phyloP scores from a whole-genome alignment of 2,329 filamentous ascomycete species.

The Epichloe uncinata region DNA sequence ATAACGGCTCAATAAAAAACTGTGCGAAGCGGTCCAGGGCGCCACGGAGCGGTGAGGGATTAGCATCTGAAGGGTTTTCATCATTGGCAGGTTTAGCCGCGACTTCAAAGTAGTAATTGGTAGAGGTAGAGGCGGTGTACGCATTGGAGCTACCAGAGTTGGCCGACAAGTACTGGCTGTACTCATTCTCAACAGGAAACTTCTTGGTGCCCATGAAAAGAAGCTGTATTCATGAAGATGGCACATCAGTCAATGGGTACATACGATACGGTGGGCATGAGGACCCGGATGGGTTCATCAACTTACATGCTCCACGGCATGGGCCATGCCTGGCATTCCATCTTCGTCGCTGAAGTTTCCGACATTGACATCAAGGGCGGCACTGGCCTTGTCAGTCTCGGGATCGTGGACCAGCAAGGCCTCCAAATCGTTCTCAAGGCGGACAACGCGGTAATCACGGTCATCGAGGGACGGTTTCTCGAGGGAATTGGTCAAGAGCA shows the following conservation, averaged over 20 bases:
- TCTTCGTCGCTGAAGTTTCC: constrained; percentile 88
- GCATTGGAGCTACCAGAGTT: constrained; percentile 91
- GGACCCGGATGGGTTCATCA: constrained; percentile 4
- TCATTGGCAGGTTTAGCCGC: constrained; percentile 61
- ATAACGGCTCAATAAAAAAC: constrained; percentile 83
- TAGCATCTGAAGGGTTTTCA: constrained; percentile 38
- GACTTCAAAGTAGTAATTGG: constrained; percentile 96
- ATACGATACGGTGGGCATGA: constrained; percentile 1
- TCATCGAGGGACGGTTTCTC: constrained; percentile 80
- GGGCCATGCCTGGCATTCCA: constrained; percentile 88
- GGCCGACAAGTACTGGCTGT: constrained; percentile 81
- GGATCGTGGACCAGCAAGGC: constrained; percentile 86
- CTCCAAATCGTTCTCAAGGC: constrained; percentile 76
- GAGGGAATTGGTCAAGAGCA: constrained; percentile 50
- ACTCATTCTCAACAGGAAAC: constrained; percentile 91
- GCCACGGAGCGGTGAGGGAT: constrained; percentile 54
- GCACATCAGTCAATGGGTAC: constrained; percentile 6
- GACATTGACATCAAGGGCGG: constrained; percentile 88
- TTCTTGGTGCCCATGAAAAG: constrained; percentile 99
- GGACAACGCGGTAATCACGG: constrained; percentile 75
- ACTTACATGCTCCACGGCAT: constrained; percentile 79
- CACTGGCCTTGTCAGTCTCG: constrained; percentile 92
- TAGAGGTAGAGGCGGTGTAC: constrained; percentile 84
- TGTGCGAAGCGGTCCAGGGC: constrained; percentile 85
- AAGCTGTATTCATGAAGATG: constrained; percentile 31